A percentile compares a stretch with the other conserved stretches of the same genome.
Evolutionary conservation across 179 eudicot genomes (phyloP).

Genomic region (Pouteria campechiana): DNA sequence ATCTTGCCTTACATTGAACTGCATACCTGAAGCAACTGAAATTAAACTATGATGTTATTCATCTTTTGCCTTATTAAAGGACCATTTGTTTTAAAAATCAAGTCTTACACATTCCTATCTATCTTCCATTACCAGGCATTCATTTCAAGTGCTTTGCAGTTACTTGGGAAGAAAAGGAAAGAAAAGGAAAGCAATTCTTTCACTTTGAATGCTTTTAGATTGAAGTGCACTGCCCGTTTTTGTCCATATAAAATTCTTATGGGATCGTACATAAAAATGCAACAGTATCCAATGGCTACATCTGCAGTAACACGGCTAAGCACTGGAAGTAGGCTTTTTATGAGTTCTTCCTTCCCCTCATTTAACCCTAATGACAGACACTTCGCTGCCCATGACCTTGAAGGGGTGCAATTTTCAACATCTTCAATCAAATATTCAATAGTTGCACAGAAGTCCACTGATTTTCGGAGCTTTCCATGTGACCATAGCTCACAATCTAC

Average conservation of each 20-base stretch:
- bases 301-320: slow-evolving; percentile 80
- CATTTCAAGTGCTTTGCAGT: neutral
- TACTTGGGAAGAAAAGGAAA: no score
- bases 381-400: slow-evolving; percentile 28
- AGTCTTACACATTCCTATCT: neutral
- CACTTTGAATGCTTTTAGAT: neutral
- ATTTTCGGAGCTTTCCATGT: slow-evolving; percentile 26
- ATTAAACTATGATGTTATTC: no score
- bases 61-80: no score
- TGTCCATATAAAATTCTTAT: slow-evolving; percentile 5
- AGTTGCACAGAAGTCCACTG: slow-evolving; percentile 41
- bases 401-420: slow-evolving; percentile 18
- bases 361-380: slow-evolving; percentile 53
- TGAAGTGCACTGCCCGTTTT: neutral
- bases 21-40: no score
- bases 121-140: neutral
- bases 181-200: no score
- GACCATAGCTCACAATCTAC: slow-evolving; percentile 27
- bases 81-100: no score
- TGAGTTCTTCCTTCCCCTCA: slow-evolving; percentile 47
- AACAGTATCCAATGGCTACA: slow-evolving; percentile 53
- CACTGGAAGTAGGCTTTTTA: slow-evolving; percentile 69
- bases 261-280: slow-evolving; percentile 19
- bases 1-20: no score
- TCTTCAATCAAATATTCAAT: slow-evolving; percentile 31